A percentile compares a stretch with the other conserved stretches of the same genome.
These are phyloP conservation scores for Alectoria sarmentosa DNA, from an alignment of 495 filamentous ascomycete species.

Conservation along the genomic window DNA sequence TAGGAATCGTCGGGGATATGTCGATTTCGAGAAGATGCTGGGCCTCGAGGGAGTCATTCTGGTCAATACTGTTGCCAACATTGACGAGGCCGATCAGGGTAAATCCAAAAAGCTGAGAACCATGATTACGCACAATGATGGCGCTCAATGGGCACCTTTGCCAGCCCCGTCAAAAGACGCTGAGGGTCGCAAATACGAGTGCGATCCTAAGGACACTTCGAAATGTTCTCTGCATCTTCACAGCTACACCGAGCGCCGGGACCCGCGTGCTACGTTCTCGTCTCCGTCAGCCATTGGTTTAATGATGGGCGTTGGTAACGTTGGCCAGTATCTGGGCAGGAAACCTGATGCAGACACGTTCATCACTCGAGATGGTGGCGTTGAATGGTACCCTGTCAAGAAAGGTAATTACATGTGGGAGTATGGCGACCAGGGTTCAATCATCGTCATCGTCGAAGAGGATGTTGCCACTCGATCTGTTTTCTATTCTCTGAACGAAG, in stretches of 20 bases:
- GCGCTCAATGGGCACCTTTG: slow-evolving; percentile 72
- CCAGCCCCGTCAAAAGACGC: slow-evolving; percentile 59
- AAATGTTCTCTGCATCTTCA: slow-evolving; percentile 87
- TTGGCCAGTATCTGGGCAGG: slow-evolving; percentile 58
- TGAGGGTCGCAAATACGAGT: slow-evolving; percentile 62
- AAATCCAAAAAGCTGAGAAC: slow-evolving; percentile 74
- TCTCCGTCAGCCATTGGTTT: slow-evolving; percentile 84
- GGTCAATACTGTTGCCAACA: slow-evolving; percentile 77
- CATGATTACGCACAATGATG: slow-evolving; percentile 93
- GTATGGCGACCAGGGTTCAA: slow-evolving; percentile 86
- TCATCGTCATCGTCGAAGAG: slow-evolving; percentile 75
- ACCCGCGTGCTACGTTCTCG: slow-evolving; percentile 74
- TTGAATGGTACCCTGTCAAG: slow-evolving; percentile 76
- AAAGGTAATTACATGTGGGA: slow-evolving; percentile 88
- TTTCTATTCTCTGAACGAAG: slow-evolving; percentile 73
- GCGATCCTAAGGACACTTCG: slow-evolving; percentile 49
- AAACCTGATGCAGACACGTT: slow-evolving; percentile 59
- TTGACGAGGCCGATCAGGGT: slow-evolving; percentile 50
- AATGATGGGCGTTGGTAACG: slow-evolving; percentile 88
- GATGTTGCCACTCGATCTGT: slow-evolving; percentile 56
- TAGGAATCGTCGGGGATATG: slow-evolving; percentile 63
- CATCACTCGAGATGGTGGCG: slow-evolving; percentile 80
- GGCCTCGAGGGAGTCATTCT: slow-evolving; percentile 84
- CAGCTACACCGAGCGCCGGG: slow-evolving; percentile 81
- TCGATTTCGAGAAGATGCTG: slow-evolving; percentile 94